Evolutionary conservation across 345 rosid genomes (phyloP).

Genomic region (Camelina neglecta): DNA sequence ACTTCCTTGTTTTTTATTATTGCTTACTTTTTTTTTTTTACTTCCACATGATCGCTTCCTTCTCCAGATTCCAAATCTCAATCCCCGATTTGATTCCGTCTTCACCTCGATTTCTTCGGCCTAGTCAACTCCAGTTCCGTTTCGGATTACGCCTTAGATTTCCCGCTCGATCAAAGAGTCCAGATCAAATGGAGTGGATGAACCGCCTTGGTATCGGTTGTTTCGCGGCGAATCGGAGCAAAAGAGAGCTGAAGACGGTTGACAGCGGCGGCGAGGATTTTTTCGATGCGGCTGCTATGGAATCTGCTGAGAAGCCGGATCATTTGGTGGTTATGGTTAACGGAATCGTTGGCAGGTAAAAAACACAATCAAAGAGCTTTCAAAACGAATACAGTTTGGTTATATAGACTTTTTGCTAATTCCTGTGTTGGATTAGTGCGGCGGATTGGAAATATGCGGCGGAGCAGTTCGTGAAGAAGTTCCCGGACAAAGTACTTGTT

Average conservation of each 20-base stretch:
- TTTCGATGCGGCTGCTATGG: conserved; percentile 49
- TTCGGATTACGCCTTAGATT: background rate
- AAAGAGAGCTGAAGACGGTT: conserved; percentile 48
- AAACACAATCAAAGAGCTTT: background rate
- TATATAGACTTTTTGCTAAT: background rate
- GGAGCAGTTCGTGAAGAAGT: conserved; percentile 79
- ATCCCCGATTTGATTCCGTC: conserved; percentile 23
- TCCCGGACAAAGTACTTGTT: conserved; percentile 81
- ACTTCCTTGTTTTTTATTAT: background rate
- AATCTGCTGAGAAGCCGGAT: conserved; percentile 50
- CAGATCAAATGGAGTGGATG: conserved; percentile 48
- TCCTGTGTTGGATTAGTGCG: conserved; percentile 52
- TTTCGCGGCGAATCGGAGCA: conserved; percentile 47
- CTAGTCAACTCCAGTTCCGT: conserved; percentile 28
- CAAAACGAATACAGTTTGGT: background rate
- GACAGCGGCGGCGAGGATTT: conserved; percentile 73
- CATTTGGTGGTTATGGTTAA: conserved; percentile 92
- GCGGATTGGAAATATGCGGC: conserved; percentile 95
- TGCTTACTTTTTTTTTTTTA: background rate
- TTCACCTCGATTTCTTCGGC: conserved; percentile 25
- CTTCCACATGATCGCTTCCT: conserved; percentile 58
- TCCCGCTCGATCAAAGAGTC: conserved; percentile 29
- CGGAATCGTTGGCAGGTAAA: conserved; percentile 80
- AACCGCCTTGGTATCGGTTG: conserved; percentile 55
- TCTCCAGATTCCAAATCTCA: conserved; percentile 37